phyloP scores from a whole-genome alignment of 805 yeast species.

The Wickerhamiella shivajii region DNA sequence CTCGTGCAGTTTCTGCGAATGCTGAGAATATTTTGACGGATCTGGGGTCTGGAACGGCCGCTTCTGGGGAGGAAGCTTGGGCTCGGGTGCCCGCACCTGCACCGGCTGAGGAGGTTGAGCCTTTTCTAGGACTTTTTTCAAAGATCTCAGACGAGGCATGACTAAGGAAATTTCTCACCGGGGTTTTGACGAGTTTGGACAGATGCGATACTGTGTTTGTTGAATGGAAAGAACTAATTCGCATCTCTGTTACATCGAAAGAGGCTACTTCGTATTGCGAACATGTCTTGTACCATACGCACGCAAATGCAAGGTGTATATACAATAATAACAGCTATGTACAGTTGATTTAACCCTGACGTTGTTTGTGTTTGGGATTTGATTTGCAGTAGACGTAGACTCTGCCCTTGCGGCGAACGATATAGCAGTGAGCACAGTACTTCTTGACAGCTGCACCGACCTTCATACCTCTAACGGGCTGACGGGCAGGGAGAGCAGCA shows the following conservation, averaged over 20 bases:
- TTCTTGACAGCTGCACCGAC: slow-evolving; percentile 87
- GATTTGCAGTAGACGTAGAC: slow-evolving; percentile 88
- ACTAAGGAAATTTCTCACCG: not conserved
- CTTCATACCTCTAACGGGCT: too few species aligned
- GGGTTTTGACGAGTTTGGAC: not conserved
- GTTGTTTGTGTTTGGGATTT: slow-evolving; percentile 87
- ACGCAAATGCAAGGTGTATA: not conserved
- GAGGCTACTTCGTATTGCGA: not conserved
- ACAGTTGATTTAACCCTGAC: slow-evolving; percentile 36
- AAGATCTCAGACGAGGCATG: slow-evolving; percentile 17
- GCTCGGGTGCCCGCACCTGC: not conserved
- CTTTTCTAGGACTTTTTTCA: slow-evolving; percentile 16
- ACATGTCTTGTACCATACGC: too few species aligned
- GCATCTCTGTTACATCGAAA: not conserved
- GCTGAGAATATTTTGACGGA: slow-evolving; percentile 15
- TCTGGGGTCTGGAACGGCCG: slow-evolving; percentile 10
- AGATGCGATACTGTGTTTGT: not conserved
- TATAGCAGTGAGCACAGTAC: slow-evolving; percentile 80
- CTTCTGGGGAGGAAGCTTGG: slow-evolving; percentile 8
- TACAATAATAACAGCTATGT: slow-evolving; percentile 5
- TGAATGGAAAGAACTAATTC: not conserved
- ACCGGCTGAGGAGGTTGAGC: slow-evolving; percentile 18
- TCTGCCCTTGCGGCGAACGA: slow-evolving; percentile 90
- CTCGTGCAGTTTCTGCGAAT: slow-evolving; percentile 15
- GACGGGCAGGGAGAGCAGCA: too few species aligned